These are phyloP conservation scores for Lignosus rhinocerotis DNA, from an alignment of 1,284 basidiomycete genomes.

Conservation along the genomic window DNA sequence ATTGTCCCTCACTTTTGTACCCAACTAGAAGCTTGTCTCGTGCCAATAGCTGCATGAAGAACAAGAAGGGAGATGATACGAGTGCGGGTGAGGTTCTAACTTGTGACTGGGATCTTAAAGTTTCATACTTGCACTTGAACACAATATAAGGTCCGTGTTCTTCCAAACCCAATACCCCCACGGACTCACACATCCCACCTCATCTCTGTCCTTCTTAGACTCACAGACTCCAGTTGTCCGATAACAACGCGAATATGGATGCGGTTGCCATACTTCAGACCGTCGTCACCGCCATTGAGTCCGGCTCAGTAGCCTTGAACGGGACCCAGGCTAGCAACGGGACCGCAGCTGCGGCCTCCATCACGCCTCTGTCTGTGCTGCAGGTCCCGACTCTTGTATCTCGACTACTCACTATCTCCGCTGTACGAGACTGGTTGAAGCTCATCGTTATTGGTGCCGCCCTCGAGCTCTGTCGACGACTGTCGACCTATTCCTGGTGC, in stretches of 20 bases:
- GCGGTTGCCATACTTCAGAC: slow-evolving; percentile 17
- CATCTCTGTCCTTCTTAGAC: too few relatives aligned
- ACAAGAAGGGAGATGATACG: too few relatives aligned
- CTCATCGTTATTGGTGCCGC: slow-evolving; percentile 61
- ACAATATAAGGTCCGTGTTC: too few relatives aligned
- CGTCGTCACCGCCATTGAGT: slow-evolving; percentile 16
- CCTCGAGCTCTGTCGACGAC: slow-evolving; percentile 57
- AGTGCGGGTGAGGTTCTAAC: too few relatives aligned
- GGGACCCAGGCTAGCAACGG: background rate
- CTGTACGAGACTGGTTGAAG: slow-evolving; percentile 64
- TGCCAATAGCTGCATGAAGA: too few relatives aligned
- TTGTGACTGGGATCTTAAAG: too few relatives aligned
- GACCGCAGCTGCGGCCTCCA: background rate
- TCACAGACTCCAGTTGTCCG: too few relatives aligned
- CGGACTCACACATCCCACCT: too few relatives aligned
- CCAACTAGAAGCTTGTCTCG: too few relatives aligned
- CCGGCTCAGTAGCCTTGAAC: background rate
- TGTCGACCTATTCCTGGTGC: slow-evolving; percentile 43
- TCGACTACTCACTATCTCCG: slow-evolving; percentile 41
- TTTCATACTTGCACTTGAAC: too few relatives aligned
- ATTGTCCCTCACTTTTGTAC: too few relatives aligned
- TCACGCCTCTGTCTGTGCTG: background rate
- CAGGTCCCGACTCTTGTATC: slow-evolving; percentile 44
- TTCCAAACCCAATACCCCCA: too few relatives aligned
- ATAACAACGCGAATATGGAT: slow-evolving; percentile 6